Evolutionary conservation across 495 filamentous ascomycete genomes (phyloP), one percentile per base, ranked within the genome.

Genomic region (Neurospora sp.): DNA sequence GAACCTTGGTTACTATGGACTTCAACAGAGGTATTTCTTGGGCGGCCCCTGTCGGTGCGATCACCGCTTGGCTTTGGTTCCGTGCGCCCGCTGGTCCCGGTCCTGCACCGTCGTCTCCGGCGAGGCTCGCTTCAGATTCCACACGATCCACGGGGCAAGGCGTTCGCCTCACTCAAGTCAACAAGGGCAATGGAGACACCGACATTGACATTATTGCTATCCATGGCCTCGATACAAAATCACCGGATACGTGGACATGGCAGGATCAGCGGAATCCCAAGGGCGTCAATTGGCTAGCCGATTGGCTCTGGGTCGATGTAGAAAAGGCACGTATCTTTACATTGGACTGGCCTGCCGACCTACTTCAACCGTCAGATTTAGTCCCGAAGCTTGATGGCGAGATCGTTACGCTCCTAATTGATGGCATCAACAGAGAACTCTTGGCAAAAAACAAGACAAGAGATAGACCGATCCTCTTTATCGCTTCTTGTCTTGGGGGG

Each of bases 401-500:
- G 27, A 27, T 27, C 27, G 76, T 76, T 72, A 65, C 68, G 70
- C 72, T 74, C 35, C 42, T 79, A 42, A 73, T 76, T 18, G 76
- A 53, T n/a, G 70, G 72, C 42, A 76, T 80, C 59, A 5, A 73
- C 10, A 31, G 40, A 70, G 47, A 71, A 38, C 38, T 39, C 44
- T 70, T 39, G 8, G 65, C 12, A 41, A 41, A 41, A 0, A 41
- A 41, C 40, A 41, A 41, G 40, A 41, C 40, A 41, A 41, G 40
- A 41, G 40, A 41, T 4, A 41, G 78, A 69, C 80, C 78, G 31
- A 74, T 82, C 69, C n/a, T 81, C 70, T 82, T 82, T 74, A 79
- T 82, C 70, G 79, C 79, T 6, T 82, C 80, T 27, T 82, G 80
- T 73, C 75, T 82, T 39, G 79, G 80, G 4, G 80, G 80, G 5